phyloP scores from a whole-genome alignment of 2,329 filamentous ascomycete species.

The Gaeumannomyces tritici region DNA sequence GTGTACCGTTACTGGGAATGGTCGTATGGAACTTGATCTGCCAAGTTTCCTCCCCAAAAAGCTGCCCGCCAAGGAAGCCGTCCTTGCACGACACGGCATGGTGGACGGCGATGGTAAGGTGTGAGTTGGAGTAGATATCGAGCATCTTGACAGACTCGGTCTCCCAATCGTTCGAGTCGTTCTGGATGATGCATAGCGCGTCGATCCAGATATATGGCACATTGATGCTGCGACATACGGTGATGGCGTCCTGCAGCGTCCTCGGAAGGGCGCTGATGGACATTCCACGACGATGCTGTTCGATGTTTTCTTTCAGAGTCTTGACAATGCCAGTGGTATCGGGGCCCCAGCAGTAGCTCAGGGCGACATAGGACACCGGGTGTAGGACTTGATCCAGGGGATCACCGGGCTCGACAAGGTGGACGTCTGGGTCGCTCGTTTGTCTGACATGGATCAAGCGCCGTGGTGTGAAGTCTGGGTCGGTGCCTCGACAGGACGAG shows the following conservation, averaged over 20 bases:
- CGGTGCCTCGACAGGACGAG: background rate
- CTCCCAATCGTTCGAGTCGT: constrained; percentile 12
- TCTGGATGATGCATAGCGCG: constrained; percentile 21
- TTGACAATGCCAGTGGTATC: constrained; percentile 7
- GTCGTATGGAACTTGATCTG: background rate
- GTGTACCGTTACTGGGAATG: background rate
- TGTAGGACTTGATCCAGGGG: background rate
- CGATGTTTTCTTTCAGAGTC: constrained; percentile 6
- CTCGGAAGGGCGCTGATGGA: constrained; percentile 7
- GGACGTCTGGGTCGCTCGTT: background rate
- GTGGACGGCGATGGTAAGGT: constrained; percentile 13
- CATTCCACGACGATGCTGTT: constrained; percentile 3
- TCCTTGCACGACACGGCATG: constrained; percentile 3
- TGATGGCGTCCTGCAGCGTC: constrained; percentile 17
- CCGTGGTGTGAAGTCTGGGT: background rate
- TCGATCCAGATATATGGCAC: constrained; percentile 22
- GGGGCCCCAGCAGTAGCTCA: constrained; percentile 19
- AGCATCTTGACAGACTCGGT: constrained; percentile 15
- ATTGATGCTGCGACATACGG: constrained; percentile 12
- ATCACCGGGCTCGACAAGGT: background rate
- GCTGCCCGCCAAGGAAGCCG: constrained; percentile 6
- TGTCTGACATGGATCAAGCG: background rate
- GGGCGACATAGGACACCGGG: constrained; percentile 10
- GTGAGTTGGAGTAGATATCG: constrained; percentile 14
- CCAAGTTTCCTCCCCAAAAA: background rate